Evolutionary conservation across 2,329 filamentous ascomycete genomes (phyloP).

Genomic region (Tolypocladium nubicola): DNA sequence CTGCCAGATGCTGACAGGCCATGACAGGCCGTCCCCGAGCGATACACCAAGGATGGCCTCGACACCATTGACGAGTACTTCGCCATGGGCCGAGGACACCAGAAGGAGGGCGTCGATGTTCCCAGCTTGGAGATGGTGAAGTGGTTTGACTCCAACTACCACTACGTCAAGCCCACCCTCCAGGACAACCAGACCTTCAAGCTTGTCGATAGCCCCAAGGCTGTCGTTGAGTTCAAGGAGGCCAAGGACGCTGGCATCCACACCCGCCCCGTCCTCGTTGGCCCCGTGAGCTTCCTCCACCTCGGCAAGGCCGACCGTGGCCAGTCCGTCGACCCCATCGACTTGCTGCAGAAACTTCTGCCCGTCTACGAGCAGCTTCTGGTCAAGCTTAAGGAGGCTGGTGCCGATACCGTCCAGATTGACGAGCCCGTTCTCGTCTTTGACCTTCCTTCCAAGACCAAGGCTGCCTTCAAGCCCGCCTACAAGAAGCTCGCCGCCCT

Average conservation of each 20-base stretch:
- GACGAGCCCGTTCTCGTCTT: conserved; percentile 97
- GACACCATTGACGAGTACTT: conserved; percentile 94
- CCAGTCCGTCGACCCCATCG: conserved; percentile 86
- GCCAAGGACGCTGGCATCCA: conserved; percentile 92
- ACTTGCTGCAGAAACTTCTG: conserved; percentile 84
- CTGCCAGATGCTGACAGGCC: conserved; percentile 3
- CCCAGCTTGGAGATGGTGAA: conserved; percentile 98
- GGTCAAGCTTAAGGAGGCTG: conserved; percentile 85
- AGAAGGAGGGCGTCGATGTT: conserved; percentile 89
- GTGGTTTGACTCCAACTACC: conserved; percentile 99
- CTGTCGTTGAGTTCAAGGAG: conserved; percentile 87
- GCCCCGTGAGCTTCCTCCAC: conserved; percentile 93
- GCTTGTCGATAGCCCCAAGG: conserved; percentile 80
- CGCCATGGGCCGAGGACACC: conserved; percentile 97
- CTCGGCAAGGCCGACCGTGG: conserved; percentile 97
- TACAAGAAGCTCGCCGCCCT: conserved; percentile 80
- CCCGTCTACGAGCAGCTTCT: conserved; percentile 93
- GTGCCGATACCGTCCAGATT: conserved; percentile 94
- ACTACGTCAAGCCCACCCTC: conserved; percentile 98
- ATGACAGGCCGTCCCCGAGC: conserved; percentile 71
- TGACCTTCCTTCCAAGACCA: conserved; percentile 80
- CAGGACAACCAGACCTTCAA: conserved; percentile 96
- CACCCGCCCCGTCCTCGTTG: conserved; percentile 90
- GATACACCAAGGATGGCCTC: conserved; percentile 85
- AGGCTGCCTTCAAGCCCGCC: conserved; percentile 94